A percentile compares a stretch with the other conserved stretches of the same genome.
Conservation (phyloP, 1,139 yeast genomes). For the Candida mesenterica region DNA sequence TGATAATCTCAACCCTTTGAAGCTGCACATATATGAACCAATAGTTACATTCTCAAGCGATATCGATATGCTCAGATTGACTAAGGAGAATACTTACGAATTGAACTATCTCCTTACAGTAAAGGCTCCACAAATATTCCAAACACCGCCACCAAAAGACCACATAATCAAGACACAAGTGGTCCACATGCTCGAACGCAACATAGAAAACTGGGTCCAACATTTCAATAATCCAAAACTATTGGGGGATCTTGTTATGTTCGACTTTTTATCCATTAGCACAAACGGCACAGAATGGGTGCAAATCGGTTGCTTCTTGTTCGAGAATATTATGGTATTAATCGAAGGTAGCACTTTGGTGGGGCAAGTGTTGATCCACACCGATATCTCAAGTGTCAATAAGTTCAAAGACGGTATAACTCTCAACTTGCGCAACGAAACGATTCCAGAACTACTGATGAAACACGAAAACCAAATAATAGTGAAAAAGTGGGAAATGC, state of each 20-base stretch:
- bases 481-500: conserved; percentile 42
- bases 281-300: conserved; percentile 40
- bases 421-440: conserved; percentile 38
- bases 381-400: conserved; percentile 35
- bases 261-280: conserved; percentile 44
- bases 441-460: conserved; percentile 47
- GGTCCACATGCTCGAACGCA: conserved; percentile 6
- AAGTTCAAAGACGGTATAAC: conserved; percentile 26
- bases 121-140: conserved; percentile 25
- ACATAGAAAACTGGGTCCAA: conserved; percentile 11
- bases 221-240: conserved; percentile 15
- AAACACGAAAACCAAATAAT: conserved; percentile 33
- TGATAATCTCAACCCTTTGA: conserved; percentile 4
- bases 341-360: conserved; percentile 34
- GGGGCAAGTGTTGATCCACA: conserved; percentile 31
- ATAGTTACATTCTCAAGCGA: conserved; percentile 18
- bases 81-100: conserved; percentile 13
- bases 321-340: conserved; percentile 38
- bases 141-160: background rate
- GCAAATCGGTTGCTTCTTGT: conserved; percentile 35
- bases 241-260: conserved; percentile 33
- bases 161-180: conserved; percentile 4
- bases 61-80: conserved; percentile 12
- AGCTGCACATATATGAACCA: conserved; percentile 19
- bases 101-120: conserved; percentile 25